Evolutionary conservation across 2,329 filamentous ascomycete genomes (phyloP), one percentile per base, ranked within the genome.

Genomic region (Verticillium dahliae): DNA sequence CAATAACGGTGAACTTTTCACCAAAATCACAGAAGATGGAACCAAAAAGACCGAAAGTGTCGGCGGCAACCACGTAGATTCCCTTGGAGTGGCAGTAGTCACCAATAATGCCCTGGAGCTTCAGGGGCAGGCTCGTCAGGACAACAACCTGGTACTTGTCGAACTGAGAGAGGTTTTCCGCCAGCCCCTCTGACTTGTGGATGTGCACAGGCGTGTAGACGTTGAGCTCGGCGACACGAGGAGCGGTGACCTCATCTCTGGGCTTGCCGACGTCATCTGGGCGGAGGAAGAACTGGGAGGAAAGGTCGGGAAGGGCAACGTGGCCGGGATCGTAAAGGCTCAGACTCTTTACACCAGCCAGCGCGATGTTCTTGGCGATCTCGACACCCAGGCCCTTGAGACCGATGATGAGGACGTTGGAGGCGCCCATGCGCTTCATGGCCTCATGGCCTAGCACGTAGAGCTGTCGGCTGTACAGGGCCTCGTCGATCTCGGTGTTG

Each of bases 371-470:
- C 85, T 99, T 99, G 72, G 95, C 94, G 70, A 99, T 95, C 78
- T 99, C 95, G 61, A 97, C 94, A 80, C 95, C 95, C 50, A 99
- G 85, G 59, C 95, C 95, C 75, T 95, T 94, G 68, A 98, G 81
- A 66, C 95, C 95, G 65, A 94, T 90, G 61, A 99, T 84, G 60
- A 99, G 90, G 63, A 99, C 86, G 73, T 98, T 96, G 61, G 95
- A 98, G 65, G 92, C 91, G 71, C 93, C 87, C 95, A 99, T 99
- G 71, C 95, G 92, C 84, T 96, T 98, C 95, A 99, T 99, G 67
- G 95, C 95, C 76, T 89, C 86, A 70, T 89, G 86, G 66, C 86
- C 86, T 59, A 89, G 75, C 63, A 89, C 87, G 72, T 90, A 90
- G 69, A 90, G 87, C 77, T 90, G 87, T 72, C 87, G 83, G 73